These are phyloP conservation scores for Cinnamomum micranthum DNA, from an alignment of 164 flowering plant species.

Conservation along the genomic window DNA sequence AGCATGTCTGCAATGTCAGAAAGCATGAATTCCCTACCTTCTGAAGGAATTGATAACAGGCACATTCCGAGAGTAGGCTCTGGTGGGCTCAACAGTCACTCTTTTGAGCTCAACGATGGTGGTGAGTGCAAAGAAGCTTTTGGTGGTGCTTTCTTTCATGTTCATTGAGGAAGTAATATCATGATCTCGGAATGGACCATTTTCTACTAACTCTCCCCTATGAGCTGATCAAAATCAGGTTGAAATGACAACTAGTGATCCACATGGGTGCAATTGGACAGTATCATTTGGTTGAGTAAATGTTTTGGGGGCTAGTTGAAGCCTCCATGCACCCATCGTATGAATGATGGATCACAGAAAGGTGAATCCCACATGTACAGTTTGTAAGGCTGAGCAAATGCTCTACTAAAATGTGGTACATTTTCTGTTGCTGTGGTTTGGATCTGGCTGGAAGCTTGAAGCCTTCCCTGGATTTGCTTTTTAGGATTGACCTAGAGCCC, in stretches of 20 bases:
- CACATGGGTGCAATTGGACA: too few relatives aligned
- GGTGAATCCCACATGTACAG: background rate
- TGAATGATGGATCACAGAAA: too few relatives aligned
- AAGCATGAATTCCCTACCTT: conserved; percentile 25
- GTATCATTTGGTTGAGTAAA: too few relatives aligned
- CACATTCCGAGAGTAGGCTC: conserved; percentile 36
- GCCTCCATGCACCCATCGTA: too few relatives aligned
- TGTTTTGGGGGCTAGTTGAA: too few relatives aligned
- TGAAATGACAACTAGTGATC: too few relatives aligned
- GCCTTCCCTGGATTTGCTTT: background rate
- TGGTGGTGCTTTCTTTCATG: background rate
- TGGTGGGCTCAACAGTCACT: conserved; percentile 29
- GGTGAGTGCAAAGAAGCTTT: conserved; percentile 30
- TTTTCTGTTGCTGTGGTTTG: background rate
- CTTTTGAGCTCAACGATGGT: conserved; percentile 38
- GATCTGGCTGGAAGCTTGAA: background rate
- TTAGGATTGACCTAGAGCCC: background rate
- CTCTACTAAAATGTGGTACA: background rate
- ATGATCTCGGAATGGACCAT: too few relatives aligned
- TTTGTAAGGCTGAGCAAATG: background rate
- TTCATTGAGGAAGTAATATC: too few relatives aligned
- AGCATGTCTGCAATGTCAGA: conserved; percentile 27
- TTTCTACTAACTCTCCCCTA: too few relatives aligned
- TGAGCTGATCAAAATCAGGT: too few relatives aligned
- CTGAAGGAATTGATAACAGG: conserved; percentile 41